Base-by-base conservation (phyloP, 352 stramenopile species). In the Pelagophyceae sp. region DNA sequence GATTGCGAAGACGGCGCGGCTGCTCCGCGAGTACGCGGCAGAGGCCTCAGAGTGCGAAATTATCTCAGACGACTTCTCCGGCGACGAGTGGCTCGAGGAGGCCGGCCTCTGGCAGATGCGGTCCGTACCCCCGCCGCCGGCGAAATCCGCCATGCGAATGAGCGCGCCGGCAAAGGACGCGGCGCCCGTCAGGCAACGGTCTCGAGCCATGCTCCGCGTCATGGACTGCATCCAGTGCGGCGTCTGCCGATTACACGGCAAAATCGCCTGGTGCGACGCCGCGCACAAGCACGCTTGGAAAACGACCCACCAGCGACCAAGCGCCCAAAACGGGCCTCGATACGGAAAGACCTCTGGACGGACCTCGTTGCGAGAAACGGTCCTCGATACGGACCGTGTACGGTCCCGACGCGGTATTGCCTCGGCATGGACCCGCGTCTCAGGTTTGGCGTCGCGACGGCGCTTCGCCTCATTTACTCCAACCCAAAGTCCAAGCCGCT, bases 391-490 rank as follows among this genome's bases (percentile, higher is more conserved):
- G n/a, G n/a, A n/a, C n/a, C n/a, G n/a, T n/a, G n/a, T n/a, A n/a
- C n/a, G n/a, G n/a, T n/a, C n/a, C n/a, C n/a, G n/a, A n/a, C n/a
- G n/a, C n/a, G n/a, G n/a, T n/a, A n/a, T n/a, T n/a, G n/a, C n/a
- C n/a, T n/a, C n/a, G n/a, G n/a, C n/a, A n/a, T n/a, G n/a, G n/a
- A n/a, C n/a, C n/a, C n/a, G n/a, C n/a, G n/a, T n/a, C n/a, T n/a
- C n/a, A n/a, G n/a, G n/a, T 80, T 91, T 78, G 87, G 87, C 51
- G 65, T 91, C n/a, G 87, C 83, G 45, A 91, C 87, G 17, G 87
- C 85, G 0, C 72, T 90, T 2, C 82, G 89, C 77, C 83, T 91
- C 67, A 74, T 74, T 77, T 86, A 65, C 58, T 90, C 25, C 60
- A 40, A 83, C n/a, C 0, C 64, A 11, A 45, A 25, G 1, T 51